Evolutionary conservation across 352 stramenopile species (phyloP), one percentile per base, ranked within the genome.

Genomic region (Phytophthora crassamura): DNA sequence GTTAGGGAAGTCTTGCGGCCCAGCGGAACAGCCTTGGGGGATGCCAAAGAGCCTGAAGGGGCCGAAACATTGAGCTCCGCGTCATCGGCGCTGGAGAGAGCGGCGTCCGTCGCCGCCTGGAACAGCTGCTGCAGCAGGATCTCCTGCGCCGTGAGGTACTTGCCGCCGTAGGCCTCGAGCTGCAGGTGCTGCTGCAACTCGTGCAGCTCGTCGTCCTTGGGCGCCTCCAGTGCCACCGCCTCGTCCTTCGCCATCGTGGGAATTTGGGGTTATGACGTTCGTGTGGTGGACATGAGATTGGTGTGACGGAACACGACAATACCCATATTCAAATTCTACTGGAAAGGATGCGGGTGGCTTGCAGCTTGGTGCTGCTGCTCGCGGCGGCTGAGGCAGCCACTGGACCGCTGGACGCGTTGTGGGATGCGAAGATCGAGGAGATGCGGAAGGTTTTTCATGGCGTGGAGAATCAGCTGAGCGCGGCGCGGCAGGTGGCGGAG

Each of bases 71-170:
- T 67, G 32, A 75, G n/a, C 16, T 73, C 59, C 0, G 14, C 46
- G 15, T 38, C 50, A 51, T 60, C 53, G 10, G 22, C 22, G 22
- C 22, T 25, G 22, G 22, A 3, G 22, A 25, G 22, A 1, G 22
- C 22, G 2, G 55, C 35, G 8, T 68, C 74, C 12, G 55, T n/a
- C 14, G 54, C 40, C 39, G 80, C 65, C 52, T 87, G 65, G 56
- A 88, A 94, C 32, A 92, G 75, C 55, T 91, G 75, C 25, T 88
- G 50, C 25, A 94, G 62, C 18, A 92, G 67, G 32, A 91, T 91
- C 68, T 94, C 86, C 65, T 94, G 86, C 38, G 72, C 67, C 38
- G 86, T 94, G 40, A 94, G 80, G 75, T 91, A 94, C 61, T 88
- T 88, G 10, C 78, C 80, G 10, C 83, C 77, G 46, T 72, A 85